phyloP scores from a whole-genome alignment of 2,329 filamentous ascomycete species.

The Tolypocladium tropicale region DNA sequence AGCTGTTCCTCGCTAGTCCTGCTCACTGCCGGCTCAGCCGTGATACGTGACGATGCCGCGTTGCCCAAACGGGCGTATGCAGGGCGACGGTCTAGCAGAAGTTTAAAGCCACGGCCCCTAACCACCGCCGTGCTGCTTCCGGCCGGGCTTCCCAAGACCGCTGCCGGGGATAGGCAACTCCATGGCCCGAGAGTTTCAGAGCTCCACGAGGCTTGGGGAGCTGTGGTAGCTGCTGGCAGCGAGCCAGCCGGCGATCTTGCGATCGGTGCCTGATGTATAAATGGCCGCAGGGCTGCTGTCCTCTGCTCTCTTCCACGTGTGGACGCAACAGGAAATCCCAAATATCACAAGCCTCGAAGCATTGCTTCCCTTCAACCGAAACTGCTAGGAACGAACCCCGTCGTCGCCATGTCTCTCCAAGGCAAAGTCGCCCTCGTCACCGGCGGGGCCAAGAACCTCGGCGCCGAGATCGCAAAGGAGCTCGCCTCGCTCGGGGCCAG shows the following conservation, averaged over 20 bases:
- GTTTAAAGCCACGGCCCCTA: not conserved
- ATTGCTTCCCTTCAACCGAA: too few relatives aligned
- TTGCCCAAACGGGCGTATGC: not conserved
- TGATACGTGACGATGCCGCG: not conserved
- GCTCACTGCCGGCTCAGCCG: not conserved
- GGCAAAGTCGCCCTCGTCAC: slow-evolving; percentile 40
- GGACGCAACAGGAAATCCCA: too few relatives aligned
- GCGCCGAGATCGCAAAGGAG: slow-evolving; percentile 45
- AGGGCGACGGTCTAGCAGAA: not conserved
- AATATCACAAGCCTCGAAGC: too few relatives aligned
- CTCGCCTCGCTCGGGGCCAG: slow-evolving; percentile 45
- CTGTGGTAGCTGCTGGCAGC: not conserved
- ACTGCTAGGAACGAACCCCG: not conserved
- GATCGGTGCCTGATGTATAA: not conserved
- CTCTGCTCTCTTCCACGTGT: too few relatives aligned
- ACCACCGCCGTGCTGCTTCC: not conserved
- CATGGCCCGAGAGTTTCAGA: not conserved
- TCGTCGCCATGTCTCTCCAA: slow-evolving; percentile 20
- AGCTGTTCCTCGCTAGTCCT: not conserved
- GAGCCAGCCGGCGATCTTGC: too few relatives aligned
- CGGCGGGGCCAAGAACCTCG: slow-evolving; percentile 48
- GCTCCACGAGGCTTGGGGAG: not conserved
- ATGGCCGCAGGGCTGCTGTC: too few relatives aligned
- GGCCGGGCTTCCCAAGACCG: not conserved
- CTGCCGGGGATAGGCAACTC: not conserved